Conservation (phyloP, 2,329 filamentous ascomycete genomes). For the Bisporella sp. region DNA sequence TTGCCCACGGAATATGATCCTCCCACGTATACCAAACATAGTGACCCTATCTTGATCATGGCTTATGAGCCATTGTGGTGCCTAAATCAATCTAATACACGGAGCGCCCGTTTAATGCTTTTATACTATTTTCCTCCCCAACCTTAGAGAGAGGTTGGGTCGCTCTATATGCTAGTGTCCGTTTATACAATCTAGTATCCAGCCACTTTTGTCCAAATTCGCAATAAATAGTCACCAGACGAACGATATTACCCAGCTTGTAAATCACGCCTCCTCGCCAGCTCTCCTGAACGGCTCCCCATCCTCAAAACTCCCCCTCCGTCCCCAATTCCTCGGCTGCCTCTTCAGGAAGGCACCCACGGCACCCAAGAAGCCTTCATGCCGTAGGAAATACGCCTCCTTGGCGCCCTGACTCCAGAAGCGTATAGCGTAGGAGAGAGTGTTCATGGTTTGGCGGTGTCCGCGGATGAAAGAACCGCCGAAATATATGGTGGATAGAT, state of each 20-base stretch:
- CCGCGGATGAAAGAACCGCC: slow-evolving; percentile 95
- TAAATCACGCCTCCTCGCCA: slow-evolving; percentile 98
- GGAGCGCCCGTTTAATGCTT: too few relatives aligned
- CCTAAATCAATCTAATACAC: too few relatives aligned
- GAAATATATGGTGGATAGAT: slow-evolving; percentile 90
- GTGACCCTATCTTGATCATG: too few relatives aligned
- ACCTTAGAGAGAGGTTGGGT: too few relatives aligned
- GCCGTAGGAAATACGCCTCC: slow-evolving; percentile 90
- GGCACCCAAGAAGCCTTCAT: slow-evolving; percentile 91
- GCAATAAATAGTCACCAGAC: too few relatives aligned
- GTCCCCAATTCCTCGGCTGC: slow-evolving; percentile 86
- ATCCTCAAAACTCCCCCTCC: slow-evolving; percentile 56
- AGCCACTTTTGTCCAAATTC: too few relatives aligned
- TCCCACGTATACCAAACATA: too few relatives aligned
- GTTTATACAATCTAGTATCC: too few relatives aligned
- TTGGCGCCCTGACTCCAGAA: slow-evolving; percentile 95
- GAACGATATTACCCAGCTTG: slow-evolving; percentile 55
- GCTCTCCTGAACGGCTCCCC: slow-evolving; percentile 55
- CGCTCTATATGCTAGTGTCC: too few relatives aligned
- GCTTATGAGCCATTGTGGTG: too few relatives aligned
- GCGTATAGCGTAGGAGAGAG: slow-evolving; percentile 89
- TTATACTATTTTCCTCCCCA: too few relatives aligned
- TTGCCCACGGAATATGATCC: too few relatives aligned
- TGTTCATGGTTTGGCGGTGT: slow-evolving; percentile 96
- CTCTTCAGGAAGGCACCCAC: slow-evolving; percentile 92